These are phyloP conservation scores for Neurospora pannonica DNA, from an alignment of 495 filamentous ascomycete genomes.

Conservation along the genomic window DNA sequence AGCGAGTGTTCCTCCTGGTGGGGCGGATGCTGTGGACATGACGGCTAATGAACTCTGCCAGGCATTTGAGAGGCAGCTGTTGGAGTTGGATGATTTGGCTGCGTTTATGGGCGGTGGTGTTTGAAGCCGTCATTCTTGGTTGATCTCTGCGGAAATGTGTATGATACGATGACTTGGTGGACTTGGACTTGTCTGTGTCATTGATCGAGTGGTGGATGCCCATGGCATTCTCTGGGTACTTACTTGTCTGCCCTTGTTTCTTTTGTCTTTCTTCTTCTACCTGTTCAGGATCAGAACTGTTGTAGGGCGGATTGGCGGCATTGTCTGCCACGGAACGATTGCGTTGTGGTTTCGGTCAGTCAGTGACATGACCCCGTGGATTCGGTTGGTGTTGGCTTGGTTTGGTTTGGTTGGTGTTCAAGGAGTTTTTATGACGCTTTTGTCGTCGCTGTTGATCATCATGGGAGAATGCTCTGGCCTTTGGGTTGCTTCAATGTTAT, in stretches of 20 bases:
- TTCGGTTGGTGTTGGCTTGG: neutral
- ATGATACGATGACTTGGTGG: neutral
- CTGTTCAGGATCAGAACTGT: neutral
- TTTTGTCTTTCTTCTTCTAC: neutral
- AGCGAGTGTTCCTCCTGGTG: neutral
- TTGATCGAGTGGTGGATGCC: neutral
- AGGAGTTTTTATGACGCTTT: neutral
- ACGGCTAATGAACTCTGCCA: constrained; percentile 38
- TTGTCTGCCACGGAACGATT: neutral
- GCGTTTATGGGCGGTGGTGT: constrained; percentile 46
- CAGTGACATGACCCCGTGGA: neutral
- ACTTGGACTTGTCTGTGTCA: neutral
- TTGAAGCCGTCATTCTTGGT: constrained; percentile 9
- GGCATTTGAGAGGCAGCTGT: constrained; percentile 40
- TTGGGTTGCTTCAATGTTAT: neutral
- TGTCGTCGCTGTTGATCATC: neutral
- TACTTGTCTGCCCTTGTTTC: neutral
- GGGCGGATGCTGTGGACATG: constrained; percentile 31
- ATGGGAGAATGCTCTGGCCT: neutral
- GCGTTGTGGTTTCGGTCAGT: neutral
- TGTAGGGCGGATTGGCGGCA: neutral
- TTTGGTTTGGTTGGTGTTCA: neutral
- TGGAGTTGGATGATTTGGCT: constrained; percentile 41
- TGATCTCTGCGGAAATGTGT: neutral
- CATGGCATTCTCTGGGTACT: neutral